Evolutionary conservation across 164 flowering plant species (phyloP).

Genomic region (Chimonanthus salicifolius): DNA sequence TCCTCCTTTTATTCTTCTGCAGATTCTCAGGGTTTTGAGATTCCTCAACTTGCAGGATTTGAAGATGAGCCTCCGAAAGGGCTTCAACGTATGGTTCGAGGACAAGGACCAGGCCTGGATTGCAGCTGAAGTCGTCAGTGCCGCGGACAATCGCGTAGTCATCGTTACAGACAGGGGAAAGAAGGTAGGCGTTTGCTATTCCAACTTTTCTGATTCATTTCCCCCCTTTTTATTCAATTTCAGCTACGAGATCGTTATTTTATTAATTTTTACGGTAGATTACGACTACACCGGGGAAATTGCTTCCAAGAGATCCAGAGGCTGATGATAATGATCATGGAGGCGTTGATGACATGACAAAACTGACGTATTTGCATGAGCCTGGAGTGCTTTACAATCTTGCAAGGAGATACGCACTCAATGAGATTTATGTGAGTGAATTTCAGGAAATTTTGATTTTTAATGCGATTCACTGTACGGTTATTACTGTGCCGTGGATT

Average conservation of each 20-base stretch:
- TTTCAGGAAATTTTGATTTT: not conserved
- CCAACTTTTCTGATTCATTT: not conserved
- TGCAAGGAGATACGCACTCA: slow-evolving; percentile 79
- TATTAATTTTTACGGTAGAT: slow-evolving; percentile 30
- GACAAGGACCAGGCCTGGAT: slow-evolving; percentile 73
- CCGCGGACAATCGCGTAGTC: slow-evolving; percentile 48
- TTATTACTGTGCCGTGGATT: too few relatives aligned
- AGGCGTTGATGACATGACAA: slow-evolving; percentile 99
- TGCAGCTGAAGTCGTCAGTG: slow-evolving; percentile 59
- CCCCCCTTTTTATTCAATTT: not conserved
- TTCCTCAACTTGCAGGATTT: slow-evolving; percentile 8
- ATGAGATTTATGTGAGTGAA: slow-evolving; percentile 85
- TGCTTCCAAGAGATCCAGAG: slow-evolving; percentile 76
- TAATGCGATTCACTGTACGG: too few relatives aligned
- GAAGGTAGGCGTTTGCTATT: slow-evolving; percentile 44
- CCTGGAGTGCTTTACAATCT: slow-evolving; percentile 93
- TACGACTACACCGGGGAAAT: slow-evolving; percentile 42
- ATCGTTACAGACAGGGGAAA: slow-evolving; percentile 49
- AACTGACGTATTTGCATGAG: slow-evolving; percentile 89
- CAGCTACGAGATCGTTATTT: not conserved
- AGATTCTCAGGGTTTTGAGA: slow-evolving; percentile 21
- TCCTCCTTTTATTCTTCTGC: not conserved
- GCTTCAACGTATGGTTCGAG: slow-evolving; percentile 82
- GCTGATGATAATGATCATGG: slow-evolving; percentile 89
- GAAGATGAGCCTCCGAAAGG: slow-evolving; percentile 63